phyloP scores from a whole-genome alignment of 129 eudicot species.

The Smallanthus sonchifolius region DNA sequence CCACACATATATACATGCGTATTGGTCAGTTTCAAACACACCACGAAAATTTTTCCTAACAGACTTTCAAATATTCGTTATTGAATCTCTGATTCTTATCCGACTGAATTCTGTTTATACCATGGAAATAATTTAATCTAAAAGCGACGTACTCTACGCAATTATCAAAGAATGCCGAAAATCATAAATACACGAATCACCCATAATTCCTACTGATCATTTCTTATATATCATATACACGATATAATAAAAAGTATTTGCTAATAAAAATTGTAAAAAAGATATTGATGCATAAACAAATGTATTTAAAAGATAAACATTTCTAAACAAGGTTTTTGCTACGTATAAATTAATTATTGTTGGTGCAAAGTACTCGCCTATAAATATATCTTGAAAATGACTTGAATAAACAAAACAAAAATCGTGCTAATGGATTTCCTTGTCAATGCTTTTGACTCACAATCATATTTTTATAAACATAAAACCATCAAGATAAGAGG shows the following conservation, averaged over 20 bases:
- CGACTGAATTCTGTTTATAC: no score
- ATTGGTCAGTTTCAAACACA: no score
- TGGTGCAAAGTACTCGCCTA: neutral
- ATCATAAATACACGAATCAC: no score
- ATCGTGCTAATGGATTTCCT: neutral
- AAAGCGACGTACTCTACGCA: no score
- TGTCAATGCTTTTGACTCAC: neutral
- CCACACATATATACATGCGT: no score
- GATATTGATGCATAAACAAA: neutral
- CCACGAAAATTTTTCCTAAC: no score
- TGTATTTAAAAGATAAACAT: neutral
- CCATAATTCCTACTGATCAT: no score
- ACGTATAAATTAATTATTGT: neutral
- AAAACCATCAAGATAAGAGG: neutral
- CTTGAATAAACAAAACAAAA: conserved; percentile 3
- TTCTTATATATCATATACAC: no score
- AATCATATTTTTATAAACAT: neutral
- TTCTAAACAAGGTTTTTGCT: neutral
- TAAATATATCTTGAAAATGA: neutral
- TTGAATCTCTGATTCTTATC: no score
- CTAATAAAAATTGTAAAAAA: neutral
- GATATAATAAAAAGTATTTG: neutral
- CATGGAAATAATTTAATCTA: no score
- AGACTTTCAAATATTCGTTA: no score
- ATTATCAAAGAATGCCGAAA: no score